Base-by-base conservation (phyloP, 2,329 filamentous ascomycete species). In the Claviceps quebecensis region DNA sequence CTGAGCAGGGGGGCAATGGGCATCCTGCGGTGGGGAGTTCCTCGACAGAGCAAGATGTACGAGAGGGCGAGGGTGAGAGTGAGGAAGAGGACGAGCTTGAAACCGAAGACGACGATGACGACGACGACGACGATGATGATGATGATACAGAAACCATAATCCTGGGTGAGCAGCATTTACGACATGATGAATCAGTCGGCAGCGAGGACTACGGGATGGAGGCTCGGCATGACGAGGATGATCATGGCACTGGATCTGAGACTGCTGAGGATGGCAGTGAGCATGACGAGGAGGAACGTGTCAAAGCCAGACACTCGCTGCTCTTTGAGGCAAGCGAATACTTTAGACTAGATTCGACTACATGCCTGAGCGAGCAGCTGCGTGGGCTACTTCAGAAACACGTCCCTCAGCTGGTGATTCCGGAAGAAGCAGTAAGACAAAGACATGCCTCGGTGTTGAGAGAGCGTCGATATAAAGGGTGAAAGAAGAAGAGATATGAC, bases 1-100 rank as follows among this genome's bases (percentile, higher is more conserved):
- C 45, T 23, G 56, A 57, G 51, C 50, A 59, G 23, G 48, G 54
- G 39, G 47, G n/a, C 29, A 29, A 23, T 11, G 34, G 19, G 8
- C 29, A 3, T 19, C 6, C 17, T 13, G 16, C 14, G 6, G 23
- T n/a, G 16, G 26, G 17, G 9, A 2, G 3, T 22, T 37, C 29
- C 6, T 13, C n/a, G 29, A 17, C 11, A 8, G 45, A 36, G 2
- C n/a, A 34, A 16, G 34, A 23, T 5, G 40, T 34, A 11, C 9
- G 41, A 2, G 45, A 53, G 38, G 19, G 50, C 17, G 16, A 19
- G 4, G 23, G 38, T 17, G 41, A 22, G n/a, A 19, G 26, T 16
- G 47, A n/a, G 8, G 47, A 55, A 6, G 47, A 47, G 14, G 44
- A 55, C 6, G 47, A 57, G 13, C 37, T 54, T 17, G 45, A 53